phyloP scores from a whole-genome alignment of 768 basidiomycete genomes.

The Russula brevipes region DNA sequence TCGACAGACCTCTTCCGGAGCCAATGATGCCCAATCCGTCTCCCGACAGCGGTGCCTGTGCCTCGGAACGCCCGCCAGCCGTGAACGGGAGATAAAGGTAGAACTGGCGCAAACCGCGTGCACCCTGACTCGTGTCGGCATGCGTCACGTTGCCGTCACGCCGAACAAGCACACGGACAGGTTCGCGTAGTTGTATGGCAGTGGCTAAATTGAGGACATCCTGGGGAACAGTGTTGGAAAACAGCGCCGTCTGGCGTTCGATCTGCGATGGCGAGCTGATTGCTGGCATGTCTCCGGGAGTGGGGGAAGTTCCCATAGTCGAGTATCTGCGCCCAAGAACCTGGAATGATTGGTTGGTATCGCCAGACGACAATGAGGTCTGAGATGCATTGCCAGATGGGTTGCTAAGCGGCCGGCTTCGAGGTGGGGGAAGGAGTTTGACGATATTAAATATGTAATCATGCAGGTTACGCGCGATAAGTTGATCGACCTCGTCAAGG shows the following conservation, averaged over 20 bases:
- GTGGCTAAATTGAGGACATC: conserved; percentile 95
- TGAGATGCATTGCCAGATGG: conserved; percentile 33
- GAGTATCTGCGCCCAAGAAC: conserved; percentile 53
- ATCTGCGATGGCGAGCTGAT: conserved; percentile 38
- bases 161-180: conserved; percentile 95
- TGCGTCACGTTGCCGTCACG: conserved; percentile 79
- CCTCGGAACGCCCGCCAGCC: conserved; percentile 68
- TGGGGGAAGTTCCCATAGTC: conserved; percentile 44
- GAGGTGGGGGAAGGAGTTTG: conserved; percentile 85
- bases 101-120: conserved; percentile 87
- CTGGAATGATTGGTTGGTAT: conserved; percentile 30
- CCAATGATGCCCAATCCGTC: conserved; percentile 87
- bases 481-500: conserved; percentile 95
- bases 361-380: conserved; percentile 21
- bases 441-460: conserved; percentile 93
- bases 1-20: conserved; percentile 78
- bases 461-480: conserved; percentile 94
- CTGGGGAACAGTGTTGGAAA: conserved; percentile 96
- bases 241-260: conserved; percentile 89
- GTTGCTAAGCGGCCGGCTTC: conserved; percentile 54
- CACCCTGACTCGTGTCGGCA: conserved; percentile 62
- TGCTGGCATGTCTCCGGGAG: conserved; percentile 36
- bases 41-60: conserved; percentile 38
- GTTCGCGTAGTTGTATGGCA: conserved; percentile 89
- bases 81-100: conserved; percentile 96